These are phyloP conservation scores for Jasminum sambac DNA, from an alignment of 257 asterid species.

Conservation along the genomic window DNA sequence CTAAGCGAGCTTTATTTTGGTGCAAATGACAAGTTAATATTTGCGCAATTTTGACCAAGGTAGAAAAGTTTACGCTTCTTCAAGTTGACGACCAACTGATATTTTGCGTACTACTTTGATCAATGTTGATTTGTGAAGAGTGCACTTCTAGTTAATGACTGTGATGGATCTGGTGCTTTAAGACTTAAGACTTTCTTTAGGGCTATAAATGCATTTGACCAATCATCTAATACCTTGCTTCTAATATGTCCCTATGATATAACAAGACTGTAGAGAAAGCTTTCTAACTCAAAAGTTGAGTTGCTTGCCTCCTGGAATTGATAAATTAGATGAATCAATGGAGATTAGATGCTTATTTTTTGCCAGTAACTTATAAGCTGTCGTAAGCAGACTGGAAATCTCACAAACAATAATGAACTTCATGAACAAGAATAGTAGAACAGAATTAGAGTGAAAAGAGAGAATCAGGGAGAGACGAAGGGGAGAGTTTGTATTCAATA, in stretches of 20 bases:
- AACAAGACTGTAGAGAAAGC: background rate
- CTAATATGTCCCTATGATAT: background rate
- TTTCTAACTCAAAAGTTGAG: background rate
- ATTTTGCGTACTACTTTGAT: background rate
- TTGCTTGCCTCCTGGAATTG: background rate
- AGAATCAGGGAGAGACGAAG: no score
- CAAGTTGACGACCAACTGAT: background rate
- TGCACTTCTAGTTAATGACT: background rate
- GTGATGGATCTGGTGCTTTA: background rate
- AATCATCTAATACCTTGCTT: no score
- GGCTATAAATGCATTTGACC: background rate
- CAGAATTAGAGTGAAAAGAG: no score
- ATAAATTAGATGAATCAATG: background rate
- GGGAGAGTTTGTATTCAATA: no score
- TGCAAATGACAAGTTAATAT: background rate
- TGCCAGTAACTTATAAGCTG: background rate
- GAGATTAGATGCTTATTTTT: background rate
- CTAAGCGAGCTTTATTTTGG: background rate
- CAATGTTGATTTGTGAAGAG: conserved; percentile 2
- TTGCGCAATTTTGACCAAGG: background rate
- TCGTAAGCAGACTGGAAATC: no score
- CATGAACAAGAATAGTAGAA: no score
- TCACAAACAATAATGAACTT: no score
- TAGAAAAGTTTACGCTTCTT: background rate
- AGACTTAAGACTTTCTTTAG: background rate